Base-by-base conservation (phyloP, 805 yeast genomes). In the Candida alai region DNA sequence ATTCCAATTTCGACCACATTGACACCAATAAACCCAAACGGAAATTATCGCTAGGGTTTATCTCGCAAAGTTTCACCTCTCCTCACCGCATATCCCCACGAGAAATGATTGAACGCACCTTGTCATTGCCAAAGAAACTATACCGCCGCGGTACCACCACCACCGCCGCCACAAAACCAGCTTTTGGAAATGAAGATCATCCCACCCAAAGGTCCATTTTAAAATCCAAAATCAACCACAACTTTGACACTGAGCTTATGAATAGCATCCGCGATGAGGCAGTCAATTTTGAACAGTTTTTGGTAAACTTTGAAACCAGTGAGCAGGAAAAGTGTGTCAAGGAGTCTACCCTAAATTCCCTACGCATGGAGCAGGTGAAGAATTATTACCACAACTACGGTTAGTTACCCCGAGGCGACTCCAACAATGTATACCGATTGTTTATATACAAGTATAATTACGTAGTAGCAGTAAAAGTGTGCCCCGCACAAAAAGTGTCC, bases 161-260 rank as follows among this genome's bases (percentile, higher is more conserved):
- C 10, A 19, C 22, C 3, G 6, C 15, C 12, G 22, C n/a, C n/a
- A n/a, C n/a, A n/a, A 14, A 9, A n/a, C 23, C n/a, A 15, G 8
- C 7, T 31, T 2, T 19, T 3, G 3, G 28, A 10, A 9, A 9
- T 8, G 14, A 13, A 10, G n/a, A 8, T 3, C 10, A 11, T 8
- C 6, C 21, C 10, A 25, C 11, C 6, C 13, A 19, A n/a, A 36
- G 36, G 24, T 53, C 65, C 7, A 59, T 59, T 14, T 40, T 59
- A 20, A 57, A 54, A 34, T 54, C 43, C 28, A 51, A 47, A 35
- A 31, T 40, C 3, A 59, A 59, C 24, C 23, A 28, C 7, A 59
- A 59, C 30, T 55, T 35, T 28, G 49, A 45, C 11, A 24, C 34
- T 15, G 65, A 59, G 30, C 30, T 31, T 3, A 19, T 36, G 13